Evolutionary conservation across 306 rosid species (phyloP), one percentile per base, ranked within the genome.

Genomic region (Cucumis cinereus): DNA sequence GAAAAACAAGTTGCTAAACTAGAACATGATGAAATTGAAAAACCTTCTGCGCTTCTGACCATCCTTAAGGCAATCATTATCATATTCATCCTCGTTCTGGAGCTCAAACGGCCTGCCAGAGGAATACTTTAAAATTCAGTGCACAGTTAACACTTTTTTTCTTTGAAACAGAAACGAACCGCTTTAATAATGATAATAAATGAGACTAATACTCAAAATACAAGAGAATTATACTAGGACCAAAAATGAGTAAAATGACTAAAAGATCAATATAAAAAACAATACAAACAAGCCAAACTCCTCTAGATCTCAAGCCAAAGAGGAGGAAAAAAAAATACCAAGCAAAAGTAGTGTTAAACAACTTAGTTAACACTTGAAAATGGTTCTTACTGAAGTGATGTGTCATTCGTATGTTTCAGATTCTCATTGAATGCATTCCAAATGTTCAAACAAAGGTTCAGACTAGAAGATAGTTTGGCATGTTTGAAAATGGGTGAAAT

Each of bases 41-140:
- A 82, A 93, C 98, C 96, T 83, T 77, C 85, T 77, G 20, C 92
- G 93, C 80, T 89, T 89, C 76, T 88, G 87, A 80, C 91, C 88
- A 35, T 77, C 84, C 26, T 85, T 73, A 3, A 72, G 68, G 69
- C 82, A 77, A 70, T 74, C 81, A 2, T 41, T 66, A 19, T 81
- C 77, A 80, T 76, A 79, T 19, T 71, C 85, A 50, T 85, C 77
- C 54, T 68, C 81, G 17, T 77, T 70, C 68, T 19, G 74, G 54
- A 86, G 85, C 23, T 63, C 80, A 67, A 78, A 84, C 6, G 89
- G 86, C 83, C 96, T 89, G 90, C 80, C 77, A 60, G 45, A 77
- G 69, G 26, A 59, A 81, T 24, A 74, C 8, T 19, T 35, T 3
- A 19, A 73, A 17, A 30, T 28, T 73, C 38, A 43, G 36, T 36